phyloP scores from a whole-genome alignment of 257 asterid species.

The Solanum microdontum region DNA sequence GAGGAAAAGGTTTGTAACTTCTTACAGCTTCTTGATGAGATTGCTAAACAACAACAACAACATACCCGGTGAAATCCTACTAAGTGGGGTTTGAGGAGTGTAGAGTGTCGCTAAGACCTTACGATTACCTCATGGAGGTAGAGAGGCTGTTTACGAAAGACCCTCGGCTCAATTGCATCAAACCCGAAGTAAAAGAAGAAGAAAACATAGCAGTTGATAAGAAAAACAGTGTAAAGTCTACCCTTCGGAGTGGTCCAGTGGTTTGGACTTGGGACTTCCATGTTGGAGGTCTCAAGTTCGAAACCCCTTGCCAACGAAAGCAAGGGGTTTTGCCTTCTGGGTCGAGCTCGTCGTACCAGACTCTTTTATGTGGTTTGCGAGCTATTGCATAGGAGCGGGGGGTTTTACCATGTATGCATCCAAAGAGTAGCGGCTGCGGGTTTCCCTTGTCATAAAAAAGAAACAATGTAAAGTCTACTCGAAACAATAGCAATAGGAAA shows the following conservation, averaged over 20 bases:
- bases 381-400: no score
- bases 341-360: no score
- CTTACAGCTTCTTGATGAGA: not conserved
- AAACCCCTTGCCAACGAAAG: no score
- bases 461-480: not conserved
- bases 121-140: not conserved
- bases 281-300: no score
- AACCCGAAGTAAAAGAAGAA: not conserved
- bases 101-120: not conserved
- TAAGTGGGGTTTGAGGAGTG: not conserved
- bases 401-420: no score
- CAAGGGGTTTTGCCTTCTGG: no score
- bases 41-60: not conserved
- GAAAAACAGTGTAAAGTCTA: not conserved
- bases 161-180: not conserved
- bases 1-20: conserved; percentile 29
- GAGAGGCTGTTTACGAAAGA: not conserved
- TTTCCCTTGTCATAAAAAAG: no score
- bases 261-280: no score
- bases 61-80: not conserved
- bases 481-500: not conserved
- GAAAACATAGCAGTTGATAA: not conserved
- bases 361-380: no score
- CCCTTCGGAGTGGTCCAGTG: no score
- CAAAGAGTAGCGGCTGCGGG: no score